These are phyloP conservation scores for Plasmodium billcollinsi DNA, from an alignment of 169 alveolate species.

Conservation along the genomic window DNA sequence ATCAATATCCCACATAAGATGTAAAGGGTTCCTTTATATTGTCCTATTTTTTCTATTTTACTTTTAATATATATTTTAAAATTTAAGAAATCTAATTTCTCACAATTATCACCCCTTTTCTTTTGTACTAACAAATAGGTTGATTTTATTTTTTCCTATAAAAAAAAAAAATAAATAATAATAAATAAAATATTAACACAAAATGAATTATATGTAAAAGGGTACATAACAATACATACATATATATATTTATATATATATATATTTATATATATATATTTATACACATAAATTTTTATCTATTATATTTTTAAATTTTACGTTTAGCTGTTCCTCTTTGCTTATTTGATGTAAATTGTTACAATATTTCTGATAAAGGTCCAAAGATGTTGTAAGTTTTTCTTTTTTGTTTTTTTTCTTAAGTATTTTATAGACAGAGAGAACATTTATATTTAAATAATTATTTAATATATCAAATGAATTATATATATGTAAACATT, in stretches of 20 bases:
- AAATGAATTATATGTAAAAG: background rate
- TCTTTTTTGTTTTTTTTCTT: conserved; percentile 88
- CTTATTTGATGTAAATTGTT: conserved; percentile 77
- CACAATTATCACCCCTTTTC: conserved; percentile 47
- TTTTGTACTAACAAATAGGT: conserved; percentile 55
- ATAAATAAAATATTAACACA: background rate
- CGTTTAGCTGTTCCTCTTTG: conserved; percentile 66
- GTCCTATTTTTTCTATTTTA: conserved; percentile 46
- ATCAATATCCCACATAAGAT: conserved; percentile 33
- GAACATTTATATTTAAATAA: conserved; percentile 84
- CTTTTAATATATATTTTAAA: conserved; percentile 55
- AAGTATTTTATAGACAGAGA: conserved; percentile 88
- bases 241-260: background rate
- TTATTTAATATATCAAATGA: conserved; percentile 87
- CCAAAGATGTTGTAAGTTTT: conserved; percentile 74
- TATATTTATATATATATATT: no score
- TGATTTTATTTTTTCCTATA: conserved; percentile 46
- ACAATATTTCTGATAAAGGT: conserved; percentile 83
- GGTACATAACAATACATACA: background rate
- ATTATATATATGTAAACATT: conserved; percentile 86
- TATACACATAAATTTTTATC: background rate
- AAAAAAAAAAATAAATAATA: background rate
- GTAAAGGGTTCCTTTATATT: conserved; percentile 31
- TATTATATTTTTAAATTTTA: conserved; percentile 27
- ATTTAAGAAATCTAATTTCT: conserved; percentile 42